A percentile compares a stretch with the other conserved stretches of the same genome.
Evolutionary conservation across 768 basidiomycete genomes (phyloP).

Genomic region (Russula lepida): DNA sequence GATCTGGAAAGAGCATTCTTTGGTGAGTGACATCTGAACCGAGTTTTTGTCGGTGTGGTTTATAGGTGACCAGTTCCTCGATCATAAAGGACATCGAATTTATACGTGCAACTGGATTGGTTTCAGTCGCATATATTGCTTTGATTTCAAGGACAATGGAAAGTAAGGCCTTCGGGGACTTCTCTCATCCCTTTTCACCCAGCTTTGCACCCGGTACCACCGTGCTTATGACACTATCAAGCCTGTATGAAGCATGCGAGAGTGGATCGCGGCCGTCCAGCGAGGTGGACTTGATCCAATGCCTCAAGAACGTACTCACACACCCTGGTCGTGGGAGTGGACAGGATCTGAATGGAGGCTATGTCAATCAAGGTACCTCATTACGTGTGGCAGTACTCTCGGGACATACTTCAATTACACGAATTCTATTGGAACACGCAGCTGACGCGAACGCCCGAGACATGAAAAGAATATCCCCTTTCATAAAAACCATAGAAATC

Average conservation of each 20-base stretch:
- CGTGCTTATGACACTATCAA: neutral
- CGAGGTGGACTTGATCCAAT: neutral
- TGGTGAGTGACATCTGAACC: neutral
- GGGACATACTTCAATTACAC: no score
- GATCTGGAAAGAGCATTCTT: slow-evolving; percentile 3
- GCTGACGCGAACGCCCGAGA: no score
- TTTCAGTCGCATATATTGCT: neutral
- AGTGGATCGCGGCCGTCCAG: neutral
- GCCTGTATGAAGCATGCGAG: neutral
- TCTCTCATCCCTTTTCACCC: neutral
- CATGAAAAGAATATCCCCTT: no score
- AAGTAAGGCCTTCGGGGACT: neutral
- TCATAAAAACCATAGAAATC: no score
- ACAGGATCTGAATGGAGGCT: no score
- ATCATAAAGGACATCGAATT: neutral
- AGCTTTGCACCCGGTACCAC: neutral
- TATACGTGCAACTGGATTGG: neutral
- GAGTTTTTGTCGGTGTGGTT: neutral
- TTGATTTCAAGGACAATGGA: neutral
- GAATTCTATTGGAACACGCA: no score
- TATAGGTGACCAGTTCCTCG: neutral
- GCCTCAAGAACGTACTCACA: neutral
- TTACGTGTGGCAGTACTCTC: no score
- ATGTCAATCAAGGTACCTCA: no score
- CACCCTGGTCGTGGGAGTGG: neutral